Evolutionary conservation across 208 protist genomes (phyloP), one percentile per base, ranked within the genome.

Genomic region (Herpetomonas samuelpessoai): DNA sequence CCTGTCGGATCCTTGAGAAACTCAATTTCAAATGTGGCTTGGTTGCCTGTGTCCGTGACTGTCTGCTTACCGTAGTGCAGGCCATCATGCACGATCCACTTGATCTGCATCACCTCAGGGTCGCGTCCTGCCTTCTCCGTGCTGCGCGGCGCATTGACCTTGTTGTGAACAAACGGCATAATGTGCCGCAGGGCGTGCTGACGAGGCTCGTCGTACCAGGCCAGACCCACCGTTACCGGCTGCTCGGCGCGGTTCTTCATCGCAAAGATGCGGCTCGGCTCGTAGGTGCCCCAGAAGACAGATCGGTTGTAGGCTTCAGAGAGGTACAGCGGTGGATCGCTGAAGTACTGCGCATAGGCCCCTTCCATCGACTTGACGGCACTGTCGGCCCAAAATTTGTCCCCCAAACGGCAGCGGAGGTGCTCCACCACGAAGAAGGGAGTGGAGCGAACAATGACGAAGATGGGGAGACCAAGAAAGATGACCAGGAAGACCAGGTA

Each of bases 341-440:
- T 62, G 62, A 81, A 81, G 70, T 87, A 87, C 26, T 58, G 53
- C 3, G 58, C 63, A 60, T 93, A 93, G 39, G 69, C 72, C 16
- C 60, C 70, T 59, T 88, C 79, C 76, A 86, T 75, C 19, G 57
- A 57, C 47, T 14, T 54, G 19, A 81, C 81, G 0, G 63, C 74
- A 51, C 56, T 30, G 47, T 93, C 81, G 6, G 69, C 39, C 79
- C 75, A 82, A 27, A 90, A 9, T 56, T 79, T 76, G 9, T 87
- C 83, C 7, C 31, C 21, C 31, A 74, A 29, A 25, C 81, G 77
- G 62, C 87, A 93, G 22, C 75, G 74, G 35, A 93, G 60, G 30
- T 85, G 75, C 67, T 93, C 58, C 53, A 93, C 71, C 24, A 88
- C 62, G 65, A 93, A 93, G 58, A 93, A 93, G 12, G 87, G 87